phyloP scores from a whole-genome alignment of 345 rosid genomes.

The Euclidium syriacum region DNA sequence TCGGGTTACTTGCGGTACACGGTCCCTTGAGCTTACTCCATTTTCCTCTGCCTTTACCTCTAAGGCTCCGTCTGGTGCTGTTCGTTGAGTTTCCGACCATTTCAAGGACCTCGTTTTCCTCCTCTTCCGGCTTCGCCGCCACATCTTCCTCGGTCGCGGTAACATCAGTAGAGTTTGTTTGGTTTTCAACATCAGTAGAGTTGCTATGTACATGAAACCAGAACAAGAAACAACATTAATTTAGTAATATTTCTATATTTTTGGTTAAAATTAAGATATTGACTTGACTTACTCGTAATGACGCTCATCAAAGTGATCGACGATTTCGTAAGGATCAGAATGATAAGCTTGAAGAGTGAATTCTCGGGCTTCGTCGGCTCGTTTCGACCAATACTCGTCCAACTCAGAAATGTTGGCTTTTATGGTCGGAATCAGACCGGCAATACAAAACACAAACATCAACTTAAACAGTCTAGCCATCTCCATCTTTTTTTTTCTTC shows the following conservation, averaged over 20 bases:
- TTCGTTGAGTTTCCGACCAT: conserved; percentile 44
- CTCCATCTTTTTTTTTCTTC: conserved; percentile 14
- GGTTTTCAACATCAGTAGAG: background rate
- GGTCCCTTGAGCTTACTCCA: conserved; percentile 36
- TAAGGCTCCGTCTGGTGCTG: conserved; percentile 47
- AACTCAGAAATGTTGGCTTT: conserved; percentile 37
- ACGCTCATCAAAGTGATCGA: conserved; percentile 35
- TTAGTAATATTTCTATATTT: background rate
- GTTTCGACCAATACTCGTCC: conserved; percentile 57
- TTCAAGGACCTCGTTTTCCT: conserved; percentile 32
- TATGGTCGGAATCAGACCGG: conserved; percentile 17
- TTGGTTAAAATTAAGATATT: background rate
- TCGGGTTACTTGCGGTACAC: conserved; percentile 74
- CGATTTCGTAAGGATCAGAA: conserved; percentile 50
- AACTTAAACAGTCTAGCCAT: conserved; percentile 22
- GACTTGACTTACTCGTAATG: conserved; percentile 38
- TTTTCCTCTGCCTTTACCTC: conserved; percentile 26
- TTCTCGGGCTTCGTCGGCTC: conserved; percentile 35
- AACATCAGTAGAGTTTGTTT: conserved; percentile 12
- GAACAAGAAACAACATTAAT: background rate
- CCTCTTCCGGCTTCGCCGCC: background rate
- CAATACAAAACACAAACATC: conserved; percentile 29
- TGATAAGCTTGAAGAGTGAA: conserved; percentile 35
- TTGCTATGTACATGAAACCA: no score
- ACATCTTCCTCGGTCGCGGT: conserved; percentile 7